Evolutionary conservation across 306 rosid species (phyloP).

Genomic region (Corylus americana): DNA sequence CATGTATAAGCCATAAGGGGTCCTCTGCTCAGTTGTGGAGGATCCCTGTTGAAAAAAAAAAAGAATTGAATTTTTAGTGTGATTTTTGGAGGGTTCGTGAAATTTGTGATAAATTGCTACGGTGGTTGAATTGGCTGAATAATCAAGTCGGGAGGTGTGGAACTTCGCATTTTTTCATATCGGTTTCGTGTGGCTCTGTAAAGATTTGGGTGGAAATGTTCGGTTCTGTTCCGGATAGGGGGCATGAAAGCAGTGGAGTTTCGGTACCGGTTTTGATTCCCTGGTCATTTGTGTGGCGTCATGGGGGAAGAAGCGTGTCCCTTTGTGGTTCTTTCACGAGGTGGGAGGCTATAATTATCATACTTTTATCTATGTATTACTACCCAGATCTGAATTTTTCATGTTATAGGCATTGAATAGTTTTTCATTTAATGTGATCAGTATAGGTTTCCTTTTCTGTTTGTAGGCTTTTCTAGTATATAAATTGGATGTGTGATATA

Average conservation of each 20-base stretch:
- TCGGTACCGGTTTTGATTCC: conserved; percentile 59
- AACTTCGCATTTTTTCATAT: conserved; percentile 5
- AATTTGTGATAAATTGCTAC: conserved; percentile 13
- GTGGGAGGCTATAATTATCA: conserved; percentile 30
- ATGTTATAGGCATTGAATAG: conserved; percentile 14
- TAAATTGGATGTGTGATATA: conserved; percentile 14
- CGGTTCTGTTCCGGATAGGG: conserved; percentile 50
- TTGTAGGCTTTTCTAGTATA: neutral
- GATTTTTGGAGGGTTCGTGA: conserved; percentile 4
- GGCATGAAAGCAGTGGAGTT: conserved; percentile 44
- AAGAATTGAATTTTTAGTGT: neutral
- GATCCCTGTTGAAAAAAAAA: conserved; percentile 51
- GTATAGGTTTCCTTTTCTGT: neutral
- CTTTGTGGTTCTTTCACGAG: conserved; percentile 75
- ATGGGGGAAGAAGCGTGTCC: conserved; percentile 75
- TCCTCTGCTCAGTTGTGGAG: conserved; percentile 74
- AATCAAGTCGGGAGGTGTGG: conserved; percentile 19
- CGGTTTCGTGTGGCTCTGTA: conserved; percentile 1
- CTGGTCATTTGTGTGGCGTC: conserved; percentile 65
- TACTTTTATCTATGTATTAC: conserved; percentile 2
- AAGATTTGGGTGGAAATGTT: conserved; percentile 56
- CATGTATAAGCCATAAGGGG: conserved; percentile 63
- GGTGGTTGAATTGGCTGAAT: conserved; percentile 20
- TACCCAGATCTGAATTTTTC: conserved; percentile 3
- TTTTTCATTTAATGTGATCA: conserved; percentile 2